These are phyloP conservation scores for Pinus taeda DNA, from an alignment of 75 land plant species.

Conservation along the genomic window DNA sequence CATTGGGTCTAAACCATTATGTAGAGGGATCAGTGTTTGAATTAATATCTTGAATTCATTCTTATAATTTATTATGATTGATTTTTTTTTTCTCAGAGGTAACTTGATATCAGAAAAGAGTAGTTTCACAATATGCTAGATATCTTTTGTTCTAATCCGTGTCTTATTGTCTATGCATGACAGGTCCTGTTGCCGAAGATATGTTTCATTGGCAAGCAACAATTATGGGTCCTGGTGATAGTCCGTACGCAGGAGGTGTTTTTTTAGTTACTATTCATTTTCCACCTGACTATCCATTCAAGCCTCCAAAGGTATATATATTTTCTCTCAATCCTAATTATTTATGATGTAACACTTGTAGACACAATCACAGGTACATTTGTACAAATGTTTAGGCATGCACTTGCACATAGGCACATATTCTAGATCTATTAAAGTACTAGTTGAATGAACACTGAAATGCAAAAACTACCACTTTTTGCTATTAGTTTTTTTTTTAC, in stretches of 20 bases:
- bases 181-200: conserved; percentile 80
- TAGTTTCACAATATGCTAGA: neutral
- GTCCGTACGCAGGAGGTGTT: conserved; percentile 70
- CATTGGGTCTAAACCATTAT: neutral
- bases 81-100: neutral
- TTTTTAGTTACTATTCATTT: conserved; percentile 71
- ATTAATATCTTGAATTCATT: neutral
- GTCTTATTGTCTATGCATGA: neutral
- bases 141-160: neutral
- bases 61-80: neutral
- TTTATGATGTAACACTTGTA: neutral
- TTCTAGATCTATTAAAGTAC: neutral
- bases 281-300: conserved; percentile 76
- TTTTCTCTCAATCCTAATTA: neutral
- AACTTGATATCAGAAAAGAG: neutral
- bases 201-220: conserved; percentile 85
- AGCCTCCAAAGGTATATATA: conserved; percentile 63
- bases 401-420: neutral
- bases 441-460: neutral
- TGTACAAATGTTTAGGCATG: neutral
- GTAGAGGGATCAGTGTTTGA: neutral
- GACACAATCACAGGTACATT: too few relatives aligned
- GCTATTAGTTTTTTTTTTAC: neutral
- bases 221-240: conserved; percentile 61
- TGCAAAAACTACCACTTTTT: neutral